These are phyloP conservation scores for Akebia trifoliata DNA, from an alignment of 164 flowering plant genomes.

Conservation along the genomic window DNA sequence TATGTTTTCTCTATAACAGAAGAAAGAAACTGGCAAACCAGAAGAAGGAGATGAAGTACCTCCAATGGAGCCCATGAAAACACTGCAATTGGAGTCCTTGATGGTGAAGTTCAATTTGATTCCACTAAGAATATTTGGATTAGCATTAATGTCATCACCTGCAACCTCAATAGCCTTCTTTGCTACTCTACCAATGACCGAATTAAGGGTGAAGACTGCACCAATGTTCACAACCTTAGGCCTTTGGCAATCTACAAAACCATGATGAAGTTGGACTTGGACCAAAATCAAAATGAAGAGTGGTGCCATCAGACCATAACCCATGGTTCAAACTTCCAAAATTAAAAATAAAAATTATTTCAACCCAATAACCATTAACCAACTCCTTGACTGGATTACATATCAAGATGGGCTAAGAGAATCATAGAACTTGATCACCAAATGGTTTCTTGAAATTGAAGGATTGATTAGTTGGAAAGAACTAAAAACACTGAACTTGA, in stretches of 20 bases:
- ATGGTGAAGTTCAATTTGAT: conserved; percentile 39
- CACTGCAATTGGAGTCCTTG: conserved; percentile 52
- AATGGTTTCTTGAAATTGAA: background rate
- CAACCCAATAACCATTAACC: conserved; percentile 10
- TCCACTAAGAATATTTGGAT: conserved; percentile 49
- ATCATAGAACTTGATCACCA: background rate
- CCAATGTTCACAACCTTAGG: conserved; percentile 60
- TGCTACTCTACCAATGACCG: conserved; percentile 73
- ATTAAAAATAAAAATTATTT: background rate
- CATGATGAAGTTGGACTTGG: conserved; percentile 17
- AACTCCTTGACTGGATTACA: no score
- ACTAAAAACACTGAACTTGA: conserved; percentile 1
- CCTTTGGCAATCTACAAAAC: conserved; percentile 28
- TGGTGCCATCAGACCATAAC: conserved; percentile 8
- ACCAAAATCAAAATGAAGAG: conserved; percentile 26
- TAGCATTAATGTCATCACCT: conserved; percentile 51
- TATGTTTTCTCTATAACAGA: no score
- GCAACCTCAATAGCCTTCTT: conserved; percentile 63
- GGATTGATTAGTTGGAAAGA: background rate
- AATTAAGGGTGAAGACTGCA: conserved; percentile 59
- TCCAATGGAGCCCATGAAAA: conserved; percentile 53
- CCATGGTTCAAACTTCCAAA: conserved; percentile 14
- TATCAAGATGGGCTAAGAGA: background rate
- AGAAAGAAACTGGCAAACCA: background rate
- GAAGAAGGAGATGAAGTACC: conserved; percentile 32